These are phyloP conservation scores for Paraconiothyrium sp. DNA, from an alignment of 2,329 filamentous ascomycete genomes.

Conservation along the genomic window DNA sequence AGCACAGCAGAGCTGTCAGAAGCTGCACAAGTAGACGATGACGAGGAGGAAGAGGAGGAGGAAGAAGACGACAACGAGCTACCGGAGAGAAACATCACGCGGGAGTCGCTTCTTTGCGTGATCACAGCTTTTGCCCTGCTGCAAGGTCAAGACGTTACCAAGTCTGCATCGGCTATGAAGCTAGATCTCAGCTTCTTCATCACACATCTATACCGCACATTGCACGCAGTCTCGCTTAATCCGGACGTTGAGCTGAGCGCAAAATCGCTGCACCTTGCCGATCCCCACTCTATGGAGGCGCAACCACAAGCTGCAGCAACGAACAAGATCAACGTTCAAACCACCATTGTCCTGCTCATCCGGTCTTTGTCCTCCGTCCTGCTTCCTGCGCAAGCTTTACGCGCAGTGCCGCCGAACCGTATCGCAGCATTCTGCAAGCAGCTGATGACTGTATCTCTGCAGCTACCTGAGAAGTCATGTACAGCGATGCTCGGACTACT, in stretches of 20 bases:
- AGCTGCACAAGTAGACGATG: conserved; percentile 55
- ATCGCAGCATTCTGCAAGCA: conserved; percentile 95
- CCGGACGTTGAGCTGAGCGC: conserved; percentile 85
- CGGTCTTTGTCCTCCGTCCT: conserved; percentile 85
- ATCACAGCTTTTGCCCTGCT: conserved; percentile 97
- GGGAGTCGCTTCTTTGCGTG: conserved; percentile 91
- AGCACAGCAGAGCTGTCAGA: conserved; percentile 69
- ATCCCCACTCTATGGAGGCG: conserved; percentile 64
- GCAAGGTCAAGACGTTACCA: conserved; percentile 90
- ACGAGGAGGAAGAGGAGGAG: conserved; percentile 60
- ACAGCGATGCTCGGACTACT: conserved; percentile 82
- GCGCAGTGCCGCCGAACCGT: conserved; percentile 79
- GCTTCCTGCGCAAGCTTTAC: conserved; percentile 76
- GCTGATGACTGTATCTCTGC: conserved; percentile 81
- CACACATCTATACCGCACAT: conserved; percentile 87
- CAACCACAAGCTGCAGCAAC: conserved; percentile 52
- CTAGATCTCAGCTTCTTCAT: conserved; percentile 96
- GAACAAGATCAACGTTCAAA: conserved; percentile 91
- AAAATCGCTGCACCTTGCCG: conserved; percentile 75
- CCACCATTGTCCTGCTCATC: conserved; percentile 89
- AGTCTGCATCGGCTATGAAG: conserved; percentile 80
- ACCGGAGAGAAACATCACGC: conserved; percentile 73
- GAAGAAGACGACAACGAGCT: conserved; percentile 60
- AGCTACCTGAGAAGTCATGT: conserved; percentile 88
- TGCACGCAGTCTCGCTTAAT: conserved; percentile 81